Percentiles rank a stretch among this genome's conserved stretches.
Conservation (phyloP, 345 rosid species). For the Excoecaria cochinchinensis region DNA sequence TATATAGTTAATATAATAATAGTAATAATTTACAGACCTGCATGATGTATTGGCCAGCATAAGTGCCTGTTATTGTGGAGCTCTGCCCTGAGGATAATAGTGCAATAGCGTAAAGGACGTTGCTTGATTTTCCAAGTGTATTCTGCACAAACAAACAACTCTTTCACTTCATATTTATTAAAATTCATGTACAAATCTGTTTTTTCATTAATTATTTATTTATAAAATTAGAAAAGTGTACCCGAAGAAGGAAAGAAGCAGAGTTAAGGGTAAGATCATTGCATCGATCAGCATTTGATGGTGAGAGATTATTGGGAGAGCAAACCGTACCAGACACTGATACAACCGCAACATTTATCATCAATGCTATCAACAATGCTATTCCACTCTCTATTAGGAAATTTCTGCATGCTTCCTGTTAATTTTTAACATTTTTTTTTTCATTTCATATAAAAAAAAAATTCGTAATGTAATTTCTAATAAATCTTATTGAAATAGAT, state of each 20-base stretch:
- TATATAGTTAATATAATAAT: too few relatives aligned
- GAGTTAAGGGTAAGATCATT: conserved; percentile 54
- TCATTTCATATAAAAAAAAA: too few relatives aligned
- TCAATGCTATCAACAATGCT: conserved; percentile 57
- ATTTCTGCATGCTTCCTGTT: conserved; percentile 58
- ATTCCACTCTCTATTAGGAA: conserved; percentile 64
- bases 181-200: too few relatives aligned
- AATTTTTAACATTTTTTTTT: background rate
- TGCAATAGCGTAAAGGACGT: conserved; percentile 52
- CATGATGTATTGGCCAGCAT: conserved; percentile 68
- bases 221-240: background rate
- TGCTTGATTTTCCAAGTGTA: conserved; percentile 60
- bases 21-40: conserved; percentile 30
- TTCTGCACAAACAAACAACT: conserved; percentile 34
- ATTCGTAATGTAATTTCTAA: too few relatives aligned
- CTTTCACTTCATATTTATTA: too few relatives aligned
- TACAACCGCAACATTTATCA: conserved; percentile 55
- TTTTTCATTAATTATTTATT: background rate
- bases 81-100: conserved; percentile 72
- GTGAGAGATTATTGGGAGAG: conserved; percentile 27
- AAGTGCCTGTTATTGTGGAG: conserved; percentile 68
- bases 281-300: conserved; percentile 30
- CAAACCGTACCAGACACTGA: conserved; percentile 64
- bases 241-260: conserved; percentile 76
- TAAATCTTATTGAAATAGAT: background rate